Percentiles rank a stretch among this genome's conserved stretches.
Conservation (phyloP, 495 filamentous ascomycete species). For the Annulohypoxylon moriforme region DNA sequence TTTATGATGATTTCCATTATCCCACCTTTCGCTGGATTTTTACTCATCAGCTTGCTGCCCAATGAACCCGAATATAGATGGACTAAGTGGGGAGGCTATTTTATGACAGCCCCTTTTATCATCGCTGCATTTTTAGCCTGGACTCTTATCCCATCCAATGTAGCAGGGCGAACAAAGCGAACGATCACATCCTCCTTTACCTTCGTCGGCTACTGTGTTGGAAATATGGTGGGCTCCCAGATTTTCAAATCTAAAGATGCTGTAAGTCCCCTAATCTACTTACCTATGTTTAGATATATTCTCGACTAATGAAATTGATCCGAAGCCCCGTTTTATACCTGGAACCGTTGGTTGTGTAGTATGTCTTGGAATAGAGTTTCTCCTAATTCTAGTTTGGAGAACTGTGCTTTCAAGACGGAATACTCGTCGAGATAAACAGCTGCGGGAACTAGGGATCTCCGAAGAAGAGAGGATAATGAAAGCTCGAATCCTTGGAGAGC, state of each 20-base stretch:
- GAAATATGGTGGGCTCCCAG: slow-evolving; percentile 69
- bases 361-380: neutral
- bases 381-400: neutral
- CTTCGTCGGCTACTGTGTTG: slow-evolving; percentile 61
- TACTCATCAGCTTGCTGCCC: slow-evolving; percentile 34
- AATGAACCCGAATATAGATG: slow-evolving; percentile 49
- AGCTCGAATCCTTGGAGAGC: neutral
- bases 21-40: slow-evolving; percentile 46
- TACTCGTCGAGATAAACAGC: neutral
- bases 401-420: neutral
- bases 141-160: slow-evolving; percentile 49
- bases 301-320: neutral
- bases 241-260: slow-evolving; percentile 65
- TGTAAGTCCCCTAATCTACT: slow-evolving; percentile 37
- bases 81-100: slow-evolving; percentile 49
- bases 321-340: neutral
- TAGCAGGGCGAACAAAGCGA: slow-evolving; percentile 50
- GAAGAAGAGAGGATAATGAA: neutral
- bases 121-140: slow-evolving; percentile 47
- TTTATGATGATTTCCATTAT: slow-evolving; percentile 49
- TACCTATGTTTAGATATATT: too few relatives aligned
- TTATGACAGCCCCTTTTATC: slow-evolving; percentile 43
- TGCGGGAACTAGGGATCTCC: neutral
- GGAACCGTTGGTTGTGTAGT: neutral
- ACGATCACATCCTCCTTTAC: slow-evolving; percentile 53